phyloP scores from a whole-genome alignment of 129 eudicot genomes.

The Silybum marianum region DNA sequence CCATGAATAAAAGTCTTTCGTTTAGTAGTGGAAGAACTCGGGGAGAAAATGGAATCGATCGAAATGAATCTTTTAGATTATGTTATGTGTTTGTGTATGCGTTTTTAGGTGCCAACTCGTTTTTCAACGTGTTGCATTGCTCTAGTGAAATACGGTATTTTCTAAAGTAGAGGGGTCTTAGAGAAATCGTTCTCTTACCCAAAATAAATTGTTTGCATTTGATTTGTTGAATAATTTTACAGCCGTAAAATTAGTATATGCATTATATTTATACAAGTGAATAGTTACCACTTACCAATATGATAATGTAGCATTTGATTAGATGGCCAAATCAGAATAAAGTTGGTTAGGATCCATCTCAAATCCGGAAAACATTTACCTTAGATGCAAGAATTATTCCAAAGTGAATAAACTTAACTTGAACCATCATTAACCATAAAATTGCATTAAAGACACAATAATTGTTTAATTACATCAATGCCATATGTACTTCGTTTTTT shows the following conservation, averaged over 20 bases:
- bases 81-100: background rate
- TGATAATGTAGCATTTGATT: background rate
- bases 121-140: background rate
- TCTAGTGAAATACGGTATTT: background rate
- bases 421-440: background rate
- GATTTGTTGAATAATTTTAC: background rate
- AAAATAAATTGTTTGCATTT: background rate
- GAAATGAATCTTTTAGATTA: too few species aligned
- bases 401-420: background rate
- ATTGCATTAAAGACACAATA: background rate
- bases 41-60: constrained; percentile 1
- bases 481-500: too few species aligned
- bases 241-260: too few species aligned
- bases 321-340: background rate
- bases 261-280: background rate
- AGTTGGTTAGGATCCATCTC: background rate
- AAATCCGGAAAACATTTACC: background rate
- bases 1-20: too few species aligned
- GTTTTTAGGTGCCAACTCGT: background rate
- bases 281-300: too few species aligned
- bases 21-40: background rate
- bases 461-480: too few species aligned
- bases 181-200: background rate
- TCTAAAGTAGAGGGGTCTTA: background rate
- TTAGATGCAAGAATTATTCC: too few species aligned